These are phyloP conservation scores for Nelumbo lutea DNA, from an alignment of 164 flowering plant genomes.

Conservation along the genomic window DNA sequence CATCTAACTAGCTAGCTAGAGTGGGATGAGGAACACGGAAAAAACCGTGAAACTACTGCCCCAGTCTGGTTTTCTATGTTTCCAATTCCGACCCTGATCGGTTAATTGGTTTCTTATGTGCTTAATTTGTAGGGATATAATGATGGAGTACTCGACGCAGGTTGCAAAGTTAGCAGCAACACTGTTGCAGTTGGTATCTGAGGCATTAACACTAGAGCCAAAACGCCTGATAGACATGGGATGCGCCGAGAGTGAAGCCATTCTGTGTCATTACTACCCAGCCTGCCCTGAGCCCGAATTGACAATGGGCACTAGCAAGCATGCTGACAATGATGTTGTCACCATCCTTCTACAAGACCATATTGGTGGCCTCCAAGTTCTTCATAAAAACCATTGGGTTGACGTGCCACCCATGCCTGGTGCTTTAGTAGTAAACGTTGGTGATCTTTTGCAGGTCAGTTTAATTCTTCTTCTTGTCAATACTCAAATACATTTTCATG, in stretches of 20 bases:
- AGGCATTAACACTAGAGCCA: slow-evolving; percentile 23
- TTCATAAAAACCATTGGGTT: slow-evolving; percentile 33
- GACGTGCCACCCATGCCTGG: slow-evolving; percentile 35
- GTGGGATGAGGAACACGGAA: too few species aligned
- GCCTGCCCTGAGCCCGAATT: slow-evolving; percentile 48
- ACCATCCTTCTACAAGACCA: slow-evolving; percentile 43
- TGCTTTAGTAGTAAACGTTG: slow-evolving; percentile 35
- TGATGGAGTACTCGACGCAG: slow-evolving; percentile 18
- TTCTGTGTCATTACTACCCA: slow-evolving; percentile 37
- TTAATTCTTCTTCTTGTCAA: neutral
- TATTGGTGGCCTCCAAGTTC: slow-evolving; percentile 43
- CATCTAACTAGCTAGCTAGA: too few species aligned
- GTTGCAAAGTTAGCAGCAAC: slow-evolving; percentile 12
- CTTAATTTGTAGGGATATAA: slow-evolving; percentile 19
- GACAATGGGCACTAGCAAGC: slow-evolving; percentile 30
- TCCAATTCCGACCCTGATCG: neutral
- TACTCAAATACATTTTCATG: too few species aligned
- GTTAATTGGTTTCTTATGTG: neutral
- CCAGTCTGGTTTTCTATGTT: too few species aligned
- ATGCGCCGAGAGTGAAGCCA: slow-evolving; percentile 13
- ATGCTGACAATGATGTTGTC: slow-evolving; percentile 34
- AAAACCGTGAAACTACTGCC: too few species aligned
- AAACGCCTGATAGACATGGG: slow-evolving; percentile 18
- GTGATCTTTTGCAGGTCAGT: slow-evolving; percentile 41
- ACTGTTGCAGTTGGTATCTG: slow-evolving; percentile 24